These are phyloP conservation scores for Populus hybrid DNA, from an alignment of 441 rosid species.

Conservation along the genomic window DNA sequence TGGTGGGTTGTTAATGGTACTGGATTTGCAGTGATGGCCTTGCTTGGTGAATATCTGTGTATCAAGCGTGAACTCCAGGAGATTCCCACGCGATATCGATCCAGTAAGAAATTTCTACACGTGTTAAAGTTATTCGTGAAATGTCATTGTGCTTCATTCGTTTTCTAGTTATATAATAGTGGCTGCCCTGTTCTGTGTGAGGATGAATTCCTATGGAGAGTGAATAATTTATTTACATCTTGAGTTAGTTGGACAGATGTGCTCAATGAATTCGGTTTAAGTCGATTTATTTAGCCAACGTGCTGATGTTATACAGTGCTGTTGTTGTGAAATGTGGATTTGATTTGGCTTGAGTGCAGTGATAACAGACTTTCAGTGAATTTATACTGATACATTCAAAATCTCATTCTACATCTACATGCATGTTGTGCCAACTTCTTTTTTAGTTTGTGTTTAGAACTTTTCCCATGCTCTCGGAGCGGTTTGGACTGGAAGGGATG, in stretches of 20 bases:
- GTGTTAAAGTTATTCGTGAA: background rate
- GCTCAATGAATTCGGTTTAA: background rate
- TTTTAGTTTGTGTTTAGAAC: background rate
- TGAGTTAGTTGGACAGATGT: background rate
- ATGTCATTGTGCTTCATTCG: constrained; percentile 2
- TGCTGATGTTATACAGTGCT: background rate
- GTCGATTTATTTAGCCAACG: background rate
- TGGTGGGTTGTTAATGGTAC: constrained; percentile 95
- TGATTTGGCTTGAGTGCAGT: background rate
- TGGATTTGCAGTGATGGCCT: constrained; percentile 80
- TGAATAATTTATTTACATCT: background rate
- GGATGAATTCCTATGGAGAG: background rate
- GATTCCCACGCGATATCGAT: constrained; percentile 68
- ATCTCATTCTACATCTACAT: background rate
- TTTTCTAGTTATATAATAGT: background rate
- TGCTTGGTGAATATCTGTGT: constrained; percentile 92
- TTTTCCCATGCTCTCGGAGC: background rate
- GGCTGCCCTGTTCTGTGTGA: background rate
- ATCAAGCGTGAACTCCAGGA: constrained; percentile 67
- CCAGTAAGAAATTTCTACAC: constrained; percentile 51
- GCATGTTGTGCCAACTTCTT: background rate
- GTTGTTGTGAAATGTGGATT: background rate
- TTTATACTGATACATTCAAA: too few relatives aligned
- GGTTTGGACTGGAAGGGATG: background rate
- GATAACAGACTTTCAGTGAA: too few relatives aligned